Conservation (phyloP, 1,284 basidiomycete genomes). For the Chondrostereum purpureum region DNA sequence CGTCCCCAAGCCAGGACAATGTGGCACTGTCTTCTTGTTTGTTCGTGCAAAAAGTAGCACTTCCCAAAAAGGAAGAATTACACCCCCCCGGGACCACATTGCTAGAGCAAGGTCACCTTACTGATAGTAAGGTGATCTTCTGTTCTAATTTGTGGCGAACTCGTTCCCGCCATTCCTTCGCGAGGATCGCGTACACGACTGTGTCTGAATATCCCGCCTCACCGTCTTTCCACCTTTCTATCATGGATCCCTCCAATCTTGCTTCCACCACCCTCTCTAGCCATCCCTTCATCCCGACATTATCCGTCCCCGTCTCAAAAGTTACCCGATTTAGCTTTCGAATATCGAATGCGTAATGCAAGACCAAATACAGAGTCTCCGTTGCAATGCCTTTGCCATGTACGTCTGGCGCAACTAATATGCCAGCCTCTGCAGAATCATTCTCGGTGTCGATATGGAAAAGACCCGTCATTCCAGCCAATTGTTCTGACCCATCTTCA, state of each 20-base stretch:
- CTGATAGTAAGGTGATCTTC: too few relatives aligned
- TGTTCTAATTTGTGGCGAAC: too few relatives aligned
- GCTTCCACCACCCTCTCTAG: conserved; percentile 12
- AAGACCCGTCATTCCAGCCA: conserved; percentile 12
- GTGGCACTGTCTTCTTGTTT: too few relatives aligned
- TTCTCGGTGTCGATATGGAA: conserved; percentile 13
- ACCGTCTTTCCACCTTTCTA: conserved; percentile 9
- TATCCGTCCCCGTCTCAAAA: conserved; percentile 11
- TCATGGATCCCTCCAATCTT: conserved; percentile 7
- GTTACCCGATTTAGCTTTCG: conserved; percentile 6
- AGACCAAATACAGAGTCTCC: conserved; percentile 11
- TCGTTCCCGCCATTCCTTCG: conserved; percentile 13
- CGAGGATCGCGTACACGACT: conserved; percentile 12
- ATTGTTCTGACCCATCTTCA: conserved; percentile 16
- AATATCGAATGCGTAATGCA: conserved; percentile 9
- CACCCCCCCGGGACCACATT: too few relatives aligned
- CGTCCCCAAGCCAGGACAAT: too few relatives aligned
- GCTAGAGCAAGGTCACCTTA: too few relatives aligned
- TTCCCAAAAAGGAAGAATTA: too few relatives aligned
- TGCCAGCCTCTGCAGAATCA: conserved; percentile 8
- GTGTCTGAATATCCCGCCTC: conserved; percentile 11
- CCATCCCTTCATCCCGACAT: conserved; percentile 12
- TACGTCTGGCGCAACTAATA: conserved; percentile 7
- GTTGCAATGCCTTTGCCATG: conserved; percentile 9
- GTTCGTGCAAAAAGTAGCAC: too few relatives aligned